Evolutionary conservation across 495 filamentous ascomycete species (phyloP), one percentile per base, ranked within the genome.

Genomic region (Penicillium macrosclerotiorum): DNA sequence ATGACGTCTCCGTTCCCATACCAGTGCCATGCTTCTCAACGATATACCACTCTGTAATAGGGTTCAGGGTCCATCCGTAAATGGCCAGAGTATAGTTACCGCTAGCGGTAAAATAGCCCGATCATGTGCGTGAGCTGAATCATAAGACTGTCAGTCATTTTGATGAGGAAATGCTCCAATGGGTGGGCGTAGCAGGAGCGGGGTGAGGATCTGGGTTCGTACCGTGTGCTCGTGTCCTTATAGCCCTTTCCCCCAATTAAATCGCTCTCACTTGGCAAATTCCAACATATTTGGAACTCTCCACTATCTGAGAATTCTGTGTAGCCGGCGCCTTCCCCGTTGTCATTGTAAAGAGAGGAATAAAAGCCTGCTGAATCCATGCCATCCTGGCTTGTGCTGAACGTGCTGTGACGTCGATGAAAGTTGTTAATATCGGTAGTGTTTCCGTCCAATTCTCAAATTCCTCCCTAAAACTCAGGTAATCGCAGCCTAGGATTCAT

Each of bases 341-440:
- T 38, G 35, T 22, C 35, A 22, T 38, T 38, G 35, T 38, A 38
- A 22, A 38, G 19, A 11, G 35, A 38, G 35, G 22, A 38, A 24
- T 38, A 38, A n/a, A 38, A 38, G 4, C 35, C 35, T 6, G 35
- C 35, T 7, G 18, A 14, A 22, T 38, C 17, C 4, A 38, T 13
- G 22, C 35, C 35, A 14, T 38, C 35, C 7, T 38, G n/a, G 35
- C 35, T 38, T 18, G 22, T 22, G 8, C 13, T 34, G 14, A 34
- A 18, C 0, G 2, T 19, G 4, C 17, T 24, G 1, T 14, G 35
- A 17, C 32, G 32, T 18, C 32, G 32, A n/a, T n/a, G n/a, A n/a
- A n/a, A n/a, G n/a, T n/a, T n/a, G n/a, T n/a, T n/a, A n/a, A n/a
- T n/a, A n/a, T n/a, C n/a, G n/a, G n/a, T n/a, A n/a, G n/a, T n/a